Evolutionary conservation across 208 protist species (phyloP).

Genomic region (Trypanosoma congolense): DNA sequence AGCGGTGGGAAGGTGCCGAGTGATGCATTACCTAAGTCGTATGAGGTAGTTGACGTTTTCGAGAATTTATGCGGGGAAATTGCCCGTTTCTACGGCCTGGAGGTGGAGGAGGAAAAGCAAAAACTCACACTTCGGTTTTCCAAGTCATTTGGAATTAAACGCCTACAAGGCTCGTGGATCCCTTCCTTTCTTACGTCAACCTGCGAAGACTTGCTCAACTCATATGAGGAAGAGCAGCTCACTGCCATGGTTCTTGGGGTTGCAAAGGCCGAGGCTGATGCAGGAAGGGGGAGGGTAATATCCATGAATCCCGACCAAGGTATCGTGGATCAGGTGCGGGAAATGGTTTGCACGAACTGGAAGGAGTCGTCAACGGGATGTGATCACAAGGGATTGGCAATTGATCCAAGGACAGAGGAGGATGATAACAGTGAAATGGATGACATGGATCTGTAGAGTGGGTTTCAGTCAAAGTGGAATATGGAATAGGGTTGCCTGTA

Average conservation of each 20-base stretch:
- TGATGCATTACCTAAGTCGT: slow-evolving; percentile 1
- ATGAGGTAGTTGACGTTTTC: slow-evolving; percentile 16
- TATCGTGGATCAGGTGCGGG: not conserved
- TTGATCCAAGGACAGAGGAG: slow-evolving; percentile 5
- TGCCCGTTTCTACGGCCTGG: slow-evolving; percentile 6
- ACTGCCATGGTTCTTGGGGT: not conserved
- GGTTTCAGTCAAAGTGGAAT: no score
- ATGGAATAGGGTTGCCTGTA: no score
- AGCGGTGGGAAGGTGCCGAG: not conserved
- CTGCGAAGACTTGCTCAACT: slow-evolving; percentile 21
- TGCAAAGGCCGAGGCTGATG: not conserved
- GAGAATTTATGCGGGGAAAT: slow-evolving; percentile 17
- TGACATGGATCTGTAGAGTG: not conserved
- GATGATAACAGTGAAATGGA: slow-evolving; percentile 3
- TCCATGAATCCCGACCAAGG: not conserved
- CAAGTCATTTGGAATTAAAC: not conserved
- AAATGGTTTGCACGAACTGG: slow-evolving; percentile 15
- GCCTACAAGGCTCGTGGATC: slow-evolving; percentile 14
- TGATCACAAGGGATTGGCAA: slow-evolving; percentile 7
- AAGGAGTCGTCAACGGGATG: slow-evolving; percentile 6
- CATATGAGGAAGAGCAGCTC: slow-evolving; percentile 12
- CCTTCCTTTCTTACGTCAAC: slow-evolving; percentile 19
- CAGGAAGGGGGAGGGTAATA: not conserved
- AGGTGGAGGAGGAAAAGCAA: slow-evolving; percentile 1
- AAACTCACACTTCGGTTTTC: slow-evolving; percentile 13